Base-by-base conservation (phyloP, 2,329 filamentous ascomycete genomes). In the Aspergillus sp. region DNA sequence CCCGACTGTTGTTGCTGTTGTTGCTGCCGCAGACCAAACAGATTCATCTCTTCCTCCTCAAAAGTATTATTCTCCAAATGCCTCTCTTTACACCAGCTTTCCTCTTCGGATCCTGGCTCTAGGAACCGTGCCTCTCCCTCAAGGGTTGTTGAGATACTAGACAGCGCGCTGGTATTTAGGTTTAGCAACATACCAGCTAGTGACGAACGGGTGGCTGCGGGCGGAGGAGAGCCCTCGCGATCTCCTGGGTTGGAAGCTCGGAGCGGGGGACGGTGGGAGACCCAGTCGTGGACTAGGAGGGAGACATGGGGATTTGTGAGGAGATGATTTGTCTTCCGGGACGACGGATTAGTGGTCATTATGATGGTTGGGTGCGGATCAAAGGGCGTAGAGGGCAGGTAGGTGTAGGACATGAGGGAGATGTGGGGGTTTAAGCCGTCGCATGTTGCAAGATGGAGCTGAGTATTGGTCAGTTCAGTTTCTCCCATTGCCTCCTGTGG, bases 401-500 rank as follows among this genome's bases (percentile, higher is more conserved):
- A 97, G 63, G 93, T 97, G 75, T 97, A 97, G 76, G 95, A 96
- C 93, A 98, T 98, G 55, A 98, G 82, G 33, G 90, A 94, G 56
- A 97, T 88, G 67, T 97, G 89, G 7, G 93, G 93, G 54, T 83
- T 77, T 62, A 93, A 86, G 57, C 86, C 78, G 59, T 83, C 83
- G 68, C 87, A 94, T 48, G 93, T 98, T 59, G 93, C 90, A 46
- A 98, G 85, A 70, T 98, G 93, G 57, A 98, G 88, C 90, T 95
- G 10, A 43, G 62, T 58, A 7, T 22, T 35, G 13, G 49, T 39
- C 17, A 43, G 41, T 27, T 43, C 30, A 22, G 9, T 25, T 23
- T 27, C 19, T 7, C 15, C 17, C 19, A 25, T 41, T 20, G 44
- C 15, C 13, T 17, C n/a, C 17, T 12, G 7, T 3, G 7, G 7